Base-by-base conservation (phyloP, 1,139 yeast genomes). In the Pichia kudriavzevii region DNA sequence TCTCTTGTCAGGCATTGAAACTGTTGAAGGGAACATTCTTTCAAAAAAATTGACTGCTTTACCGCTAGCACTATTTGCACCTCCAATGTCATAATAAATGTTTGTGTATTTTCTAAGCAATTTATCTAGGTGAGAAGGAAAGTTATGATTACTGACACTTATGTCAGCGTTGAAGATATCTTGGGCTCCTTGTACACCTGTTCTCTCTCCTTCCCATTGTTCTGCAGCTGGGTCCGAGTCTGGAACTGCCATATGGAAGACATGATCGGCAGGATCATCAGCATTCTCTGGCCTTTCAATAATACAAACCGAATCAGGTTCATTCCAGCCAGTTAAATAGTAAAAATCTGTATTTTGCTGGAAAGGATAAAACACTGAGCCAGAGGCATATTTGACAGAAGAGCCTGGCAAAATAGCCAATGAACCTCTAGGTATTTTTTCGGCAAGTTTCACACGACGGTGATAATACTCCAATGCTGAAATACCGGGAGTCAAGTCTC, bases 121-220 rank as follows among this genome's bases (percentile, higher is more conserved):
- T 28, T 63, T 61, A 12, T 59, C 56, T 16, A 82, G 44, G 44
- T 73, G 69, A 4, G 52, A 42, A 4, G 64, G 60, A 9, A 75
- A 52, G 8, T 58, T 54, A 19, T 64, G 62, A 29, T 70, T 66
- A 32, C 75, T 71, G 27, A 69, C 72, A 2, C 83, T 79, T 36
- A 67, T 66, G 55, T 87, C 97, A 4, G 95, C 95, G 56, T 88
- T 91, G 62, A 91, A 91, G 32, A 79, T 72, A 33, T 84, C 88
- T 35, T 61, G 63, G 1, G 82, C 95, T 10, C 94, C 95, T 32
- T 77, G 74, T 7, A 79, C 67, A 1, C 99, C 99, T 26, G 94
- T 79, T 48, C 94, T 70, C 28, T 74, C 78, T 8, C 99, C 99
- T 50, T 88, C 96, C 99, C 99, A 91, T 44, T 80, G 73, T 57